A percentile compares a stretch with the other conserved stretches of the same genome.
Evolutionary conservation across 805 yeast genomes (phyloP).

Genomic region (Komagataella populi): DNA sequence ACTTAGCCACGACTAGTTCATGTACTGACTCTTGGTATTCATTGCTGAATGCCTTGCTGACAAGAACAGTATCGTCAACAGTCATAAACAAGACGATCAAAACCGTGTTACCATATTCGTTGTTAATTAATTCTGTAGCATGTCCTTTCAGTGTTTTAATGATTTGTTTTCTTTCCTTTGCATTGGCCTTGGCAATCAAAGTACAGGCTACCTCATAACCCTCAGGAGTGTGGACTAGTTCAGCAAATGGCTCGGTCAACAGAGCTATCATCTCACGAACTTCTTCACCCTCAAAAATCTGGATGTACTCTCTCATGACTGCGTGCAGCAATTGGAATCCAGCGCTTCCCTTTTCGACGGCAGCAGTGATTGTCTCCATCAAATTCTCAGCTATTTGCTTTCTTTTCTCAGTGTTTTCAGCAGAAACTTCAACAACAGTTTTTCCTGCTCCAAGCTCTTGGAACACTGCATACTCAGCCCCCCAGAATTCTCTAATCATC

Average conservation of each 20-base stretch:
- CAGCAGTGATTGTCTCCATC: slow-evolving; percentile 71
- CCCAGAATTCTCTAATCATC: slow-evolving; percentile 95
- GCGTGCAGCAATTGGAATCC: slow-evolving; percentile 95
- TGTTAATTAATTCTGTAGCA: slow-evolving; percentile 60
- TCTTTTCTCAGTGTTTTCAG: slow-evolving; percentile 65
- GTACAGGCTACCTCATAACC: slow-evolving; percentile 87
- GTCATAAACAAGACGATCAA: slow-evolving; percentile 68
- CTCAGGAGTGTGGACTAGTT: slow-evolving; percentile 88
- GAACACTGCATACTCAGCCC: slow-evolving; percentile 87
- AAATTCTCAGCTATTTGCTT: slow-evolving; percentile 63
- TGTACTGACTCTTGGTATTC: slow-evolving; percentile 41
- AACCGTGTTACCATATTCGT: slow-evolving; percentile 79
- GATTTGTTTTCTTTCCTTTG: slow-evolving; percentile 81
- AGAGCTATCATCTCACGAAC: slow-evolving; percentile 72
- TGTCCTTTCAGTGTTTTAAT: slow-evolving; percentile 64
- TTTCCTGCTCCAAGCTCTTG: slow-evolving; percentile 57
- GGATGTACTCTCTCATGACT: slow-evolving; percentile 81
- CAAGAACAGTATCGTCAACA: slow-evolving; percentile 86
- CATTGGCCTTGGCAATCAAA: slow-evolving; percentile 68
- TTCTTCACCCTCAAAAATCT: slow-evolving; percentile 57
- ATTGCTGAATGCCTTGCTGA: slow-evolving; percentile 55
- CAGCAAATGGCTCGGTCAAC: slow-evolving; percentile 80
- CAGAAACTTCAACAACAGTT: slow-evolving; percentile 50
- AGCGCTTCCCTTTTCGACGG: slow-evolving; percentile 90
- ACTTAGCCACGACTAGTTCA: slow-evolving; percentile 53